These are phyloP conservation scores for Vigna radiata DNA, from an alignment of 306 rosid genomes.

Conservation along the genomic window DNA sequence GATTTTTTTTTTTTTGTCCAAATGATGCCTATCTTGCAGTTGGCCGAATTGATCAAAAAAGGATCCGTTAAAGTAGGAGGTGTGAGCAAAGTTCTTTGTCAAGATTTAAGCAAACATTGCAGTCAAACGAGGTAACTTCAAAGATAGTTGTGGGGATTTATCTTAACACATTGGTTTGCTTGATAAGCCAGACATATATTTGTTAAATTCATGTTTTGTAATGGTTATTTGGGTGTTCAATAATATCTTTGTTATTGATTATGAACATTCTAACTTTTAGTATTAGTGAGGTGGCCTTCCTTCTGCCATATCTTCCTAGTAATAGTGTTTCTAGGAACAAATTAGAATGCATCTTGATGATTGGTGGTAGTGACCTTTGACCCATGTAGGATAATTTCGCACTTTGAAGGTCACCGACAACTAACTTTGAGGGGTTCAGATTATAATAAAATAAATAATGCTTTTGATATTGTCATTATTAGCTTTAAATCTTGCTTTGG, in stretches of 20 bases:
- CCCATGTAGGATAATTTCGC: conserved; percentile 18
- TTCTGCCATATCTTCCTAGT: conserved; percentile 13
- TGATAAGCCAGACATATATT: conserved; percentile 16
- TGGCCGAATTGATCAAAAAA: conserved; percentile 81
- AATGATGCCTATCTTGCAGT: conserved; percentile 55
- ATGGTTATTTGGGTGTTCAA: conserved; percentile 19
- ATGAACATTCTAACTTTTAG: conserved; percentile 30
- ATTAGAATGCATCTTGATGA: conserved; percentile 12
- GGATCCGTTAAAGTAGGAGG: conserved; percentile 79
- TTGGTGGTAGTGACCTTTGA: neutral
- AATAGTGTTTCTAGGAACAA: conserved; percentile 14
- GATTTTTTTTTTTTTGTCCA: conserved; percentile 7
- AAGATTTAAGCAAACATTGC: conserved; percentile 91
- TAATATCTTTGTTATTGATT: conserved; percentile 12
- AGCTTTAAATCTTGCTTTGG: neutral
- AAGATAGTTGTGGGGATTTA: conserved; percentile 34
- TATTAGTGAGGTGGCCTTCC: conserved; percentile 24
- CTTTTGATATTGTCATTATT: neutral
- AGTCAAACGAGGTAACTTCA: conserved; percentile 63
- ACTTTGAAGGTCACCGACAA: neutral
- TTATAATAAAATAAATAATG: neutral
- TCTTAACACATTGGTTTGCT: conserved; percentile 22
- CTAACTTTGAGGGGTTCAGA: neutral
- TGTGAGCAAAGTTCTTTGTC: conserved; percentile 88
- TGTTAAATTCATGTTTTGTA: conserved; percentile 14